A percentile compares a stretch with the other conserved stretches of the same genome.
phyloP scores from a whole-genome alignment of 192 early-diverging fungal species.

The Coemansia sp. region DNA sequence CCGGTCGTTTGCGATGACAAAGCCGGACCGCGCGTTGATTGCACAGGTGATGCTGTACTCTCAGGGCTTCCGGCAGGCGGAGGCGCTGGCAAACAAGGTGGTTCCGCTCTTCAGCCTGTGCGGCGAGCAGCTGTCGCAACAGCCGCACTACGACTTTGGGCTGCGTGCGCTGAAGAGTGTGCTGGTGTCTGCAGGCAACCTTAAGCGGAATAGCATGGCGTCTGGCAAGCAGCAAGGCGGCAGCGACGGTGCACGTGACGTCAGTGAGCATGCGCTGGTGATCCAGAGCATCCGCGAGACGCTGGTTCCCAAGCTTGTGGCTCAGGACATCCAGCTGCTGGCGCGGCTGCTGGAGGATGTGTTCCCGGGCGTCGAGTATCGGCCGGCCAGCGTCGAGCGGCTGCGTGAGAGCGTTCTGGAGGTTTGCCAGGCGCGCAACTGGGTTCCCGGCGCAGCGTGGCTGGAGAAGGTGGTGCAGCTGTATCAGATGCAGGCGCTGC shows the following conservation, averaged over 20 bases:
- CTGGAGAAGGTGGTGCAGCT: constrained; percentile 97
- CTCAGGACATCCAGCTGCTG: constrained; percentile 88
- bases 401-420: constrained; percentile 72
- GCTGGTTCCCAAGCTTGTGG: constrained; percentile 96
- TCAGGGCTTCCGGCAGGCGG: constrained; percentile 97
- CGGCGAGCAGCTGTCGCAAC: constrained; percentile 88
- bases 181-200: constrained; percentile 96
- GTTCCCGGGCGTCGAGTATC: constrained; percentile 89
- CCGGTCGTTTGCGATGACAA: constrained; percentile 98
- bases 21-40: constrained; percentile 96
- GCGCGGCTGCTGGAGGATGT: constrained; percentile 86
- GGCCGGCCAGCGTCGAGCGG: constrained; percentile 70
- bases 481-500: constrained; percentile 96
- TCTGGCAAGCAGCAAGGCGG: constrained; percentile 61
- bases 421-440: constrained; percentile 71
- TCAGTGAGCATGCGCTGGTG: constrained; percentile 86
- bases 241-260: constrained; percentile 31
- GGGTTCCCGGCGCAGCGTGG: constrained; percentile 80
- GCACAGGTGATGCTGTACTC: constrained; percentile 99
- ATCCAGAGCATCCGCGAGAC: constrained; percentile 98
- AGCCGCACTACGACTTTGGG: constrained; percentile 99
- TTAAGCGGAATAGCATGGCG: constrained; percentile 77
- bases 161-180: constrained; percentile 98
- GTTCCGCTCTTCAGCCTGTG: constrained; percentile 97
- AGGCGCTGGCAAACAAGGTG: constrained; percentile 89